Conservation (phyloP, 1,284 basidiomycete species). For the Malassezia japonica region DNA sequence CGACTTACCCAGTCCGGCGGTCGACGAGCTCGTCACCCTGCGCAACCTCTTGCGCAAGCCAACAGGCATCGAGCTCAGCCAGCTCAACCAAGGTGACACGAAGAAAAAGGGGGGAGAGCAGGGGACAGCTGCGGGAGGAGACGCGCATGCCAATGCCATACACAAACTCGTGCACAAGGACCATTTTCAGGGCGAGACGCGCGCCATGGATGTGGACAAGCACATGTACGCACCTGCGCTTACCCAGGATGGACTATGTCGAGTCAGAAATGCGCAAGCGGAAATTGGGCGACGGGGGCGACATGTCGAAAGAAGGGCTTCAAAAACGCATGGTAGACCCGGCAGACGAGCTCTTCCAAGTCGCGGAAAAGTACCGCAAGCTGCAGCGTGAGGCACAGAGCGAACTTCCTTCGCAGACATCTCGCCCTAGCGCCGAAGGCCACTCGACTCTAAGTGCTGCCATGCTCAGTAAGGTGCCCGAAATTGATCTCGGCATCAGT, state of each 20-base stretch:
- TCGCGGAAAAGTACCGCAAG: constrained; percentile 1
- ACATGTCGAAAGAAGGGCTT: not conserved
- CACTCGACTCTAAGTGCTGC: not conserved
- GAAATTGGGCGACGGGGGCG: not conserved
- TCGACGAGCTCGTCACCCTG: constrained; percentile 5
- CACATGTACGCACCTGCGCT: not conserved
- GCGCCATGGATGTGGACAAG: not conserved
- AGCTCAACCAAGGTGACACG: not conserved
- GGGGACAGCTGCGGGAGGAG: too few relatives aligned
- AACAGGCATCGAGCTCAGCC: not conserved
- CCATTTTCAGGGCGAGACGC: not conserved
- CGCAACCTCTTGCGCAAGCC: constrained; percentile 1
- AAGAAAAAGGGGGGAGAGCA: not conserved
- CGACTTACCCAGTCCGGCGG: not conserved
- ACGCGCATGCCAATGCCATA: not conserved
- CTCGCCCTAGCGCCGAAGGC: not conserved
- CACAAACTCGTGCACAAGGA: not conserved
- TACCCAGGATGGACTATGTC: not conserved
- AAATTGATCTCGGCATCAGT: constrained; percentile 12
- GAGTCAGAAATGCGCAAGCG: constrained; percentile 8
- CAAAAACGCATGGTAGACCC: not conserved
- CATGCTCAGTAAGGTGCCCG: constrained; percentile 7
- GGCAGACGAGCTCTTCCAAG: not conserved
- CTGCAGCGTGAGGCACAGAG: not conserved
- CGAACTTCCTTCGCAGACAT: not conserved